phyloP scores from a whole-genome alignment of 2,329 filamentous ascomycete species.

The Myriangium duriaei region DNA sequence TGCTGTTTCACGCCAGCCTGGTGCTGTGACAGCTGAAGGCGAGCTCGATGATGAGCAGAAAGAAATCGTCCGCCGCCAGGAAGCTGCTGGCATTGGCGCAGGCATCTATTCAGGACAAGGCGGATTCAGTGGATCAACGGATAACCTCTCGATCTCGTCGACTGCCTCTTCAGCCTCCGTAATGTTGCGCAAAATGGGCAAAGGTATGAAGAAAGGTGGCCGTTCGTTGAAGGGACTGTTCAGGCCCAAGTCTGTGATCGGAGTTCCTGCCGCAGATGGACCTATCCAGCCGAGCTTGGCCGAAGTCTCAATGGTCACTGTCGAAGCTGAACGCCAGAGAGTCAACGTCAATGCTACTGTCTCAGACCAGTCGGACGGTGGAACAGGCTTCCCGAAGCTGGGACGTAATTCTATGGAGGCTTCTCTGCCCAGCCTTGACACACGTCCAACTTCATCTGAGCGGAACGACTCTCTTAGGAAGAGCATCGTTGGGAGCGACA shows the following conservation, averaged over 20 bases:
- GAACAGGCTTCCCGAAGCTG: constrained; percentile 70
- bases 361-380: constrained; percentile 54
- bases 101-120: constrained; percentile 85
- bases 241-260: constrained; percentile 82
- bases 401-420: constrained; percentile 68
- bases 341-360: constrained; percentile 66
- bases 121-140: constrained; percentile 79
- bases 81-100: constrained; percentile 80
- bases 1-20: constrained; percentile 14
- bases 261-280: constrained; percentile 58
- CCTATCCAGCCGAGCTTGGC: constrained; percentile 54
- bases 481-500: constrained; percentile 84
- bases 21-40: constrained; percentile 16
- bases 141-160: constrained; percentile 85
- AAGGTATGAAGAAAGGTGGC: constrained; percentile 90
- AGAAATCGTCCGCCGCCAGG: constrained; percentile 82
- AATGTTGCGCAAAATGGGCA: constrained; percentile 97
- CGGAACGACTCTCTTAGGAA: constrained; percentile 54
- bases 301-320: constrained; percentile 89
- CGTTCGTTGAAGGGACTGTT: constrained; percentile 89
- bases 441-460: constrained; percentile 31
- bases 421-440: constrained; percentile 19
- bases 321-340: constrained; percentile 79
- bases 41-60: constrained; percentile 68
- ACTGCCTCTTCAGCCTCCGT: constrained; percentile 82